Evolutionary conservation across 805 yeast species (phyloP).

Genomic region (Metschnikowia proteae): DNA sequence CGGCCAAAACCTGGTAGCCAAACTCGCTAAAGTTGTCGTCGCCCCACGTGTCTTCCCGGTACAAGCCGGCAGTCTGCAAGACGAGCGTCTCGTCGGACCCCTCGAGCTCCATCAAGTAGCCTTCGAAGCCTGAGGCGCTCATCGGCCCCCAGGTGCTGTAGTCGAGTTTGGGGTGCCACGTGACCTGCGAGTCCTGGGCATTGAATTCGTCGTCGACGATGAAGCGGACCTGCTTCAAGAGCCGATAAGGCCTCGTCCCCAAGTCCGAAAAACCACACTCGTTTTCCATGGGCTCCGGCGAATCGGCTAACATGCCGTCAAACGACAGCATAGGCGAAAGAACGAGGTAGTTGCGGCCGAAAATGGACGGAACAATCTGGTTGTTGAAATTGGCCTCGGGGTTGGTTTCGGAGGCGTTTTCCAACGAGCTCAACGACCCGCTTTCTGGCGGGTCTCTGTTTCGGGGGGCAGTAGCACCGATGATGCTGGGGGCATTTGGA

Average conservation of each 20-base stretch:
- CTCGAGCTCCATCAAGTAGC: slow-evolving; percentile 2
- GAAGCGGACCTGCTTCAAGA: slow-evolving; percentile 2
- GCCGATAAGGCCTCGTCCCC: not conserved
- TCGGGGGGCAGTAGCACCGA: not conserved
- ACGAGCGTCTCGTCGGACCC: slow-evolving; percentile 3
- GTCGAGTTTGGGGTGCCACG: not conserved
- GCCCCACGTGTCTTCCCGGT: not conserved
- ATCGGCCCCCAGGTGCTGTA: not conserved
- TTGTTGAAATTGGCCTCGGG: slow-evolving; percentile 2
- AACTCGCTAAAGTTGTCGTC: slow-evolving; percentile 9
- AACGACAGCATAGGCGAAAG: slow-evolving; percentile 5
- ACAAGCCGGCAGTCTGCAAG: not conserved
- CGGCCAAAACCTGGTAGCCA: slow-evolving; percentile 7
- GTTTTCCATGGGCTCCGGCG: not conserved
- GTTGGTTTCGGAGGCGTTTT: not conserved
- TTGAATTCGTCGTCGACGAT: slow-evolving; percentile 5
- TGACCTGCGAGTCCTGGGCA: not conserved
- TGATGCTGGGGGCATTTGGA: not conserved
- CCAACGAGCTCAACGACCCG: not conserved
- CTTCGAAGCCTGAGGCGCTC: not conserved
- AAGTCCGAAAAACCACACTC: slow-evolving; percentile 1
- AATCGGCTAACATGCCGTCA: not conserved
- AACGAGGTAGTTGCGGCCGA: slow-evolving; percentile 1
- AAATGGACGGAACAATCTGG: not conserved
- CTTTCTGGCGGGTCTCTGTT: not conserved